phyloP scores from a whole-genome alignment of 2,329 filamentous ascomycete genomes.

The Talaromyces sp. region DNA sequence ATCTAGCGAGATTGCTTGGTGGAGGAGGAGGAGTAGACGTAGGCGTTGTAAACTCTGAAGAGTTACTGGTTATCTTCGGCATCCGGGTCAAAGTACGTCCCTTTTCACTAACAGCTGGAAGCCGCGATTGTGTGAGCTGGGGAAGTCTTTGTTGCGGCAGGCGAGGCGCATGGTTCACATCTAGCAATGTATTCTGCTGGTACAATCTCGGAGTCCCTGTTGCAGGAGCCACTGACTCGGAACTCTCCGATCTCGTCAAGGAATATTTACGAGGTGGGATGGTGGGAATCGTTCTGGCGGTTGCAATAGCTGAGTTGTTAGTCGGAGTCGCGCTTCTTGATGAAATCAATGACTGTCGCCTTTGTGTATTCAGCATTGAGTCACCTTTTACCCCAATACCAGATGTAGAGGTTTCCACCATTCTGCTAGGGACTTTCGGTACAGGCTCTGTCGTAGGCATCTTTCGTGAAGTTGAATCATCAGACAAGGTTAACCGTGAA shows the following conservation, averaged over 20 bases:
- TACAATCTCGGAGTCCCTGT: not conserved
- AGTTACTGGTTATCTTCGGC: conserved; percentile 6
- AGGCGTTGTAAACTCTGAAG: not conserved
- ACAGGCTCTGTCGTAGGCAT: not conserved
- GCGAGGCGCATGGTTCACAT: not conserved
- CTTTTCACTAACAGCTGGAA: conserved; percentile 4
- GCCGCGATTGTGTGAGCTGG: conserved; percentile 9
- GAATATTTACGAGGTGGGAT: conserved; percentile 14
- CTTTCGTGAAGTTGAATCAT: not conserved
- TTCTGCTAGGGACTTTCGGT: not conserved
- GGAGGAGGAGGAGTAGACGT: not conserved
- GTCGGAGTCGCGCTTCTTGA: not conserved
- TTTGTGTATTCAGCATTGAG: not conserved
- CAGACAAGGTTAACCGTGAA: not conserved
- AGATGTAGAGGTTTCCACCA: not conserved
- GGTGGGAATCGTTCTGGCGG: not conserved
- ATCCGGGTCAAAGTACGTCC: not conserved
- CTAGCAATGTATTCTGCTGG: not conserved
- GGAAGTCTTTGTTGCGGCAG: not conserved
- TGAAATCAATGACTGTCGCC: conserved; percentile 7
- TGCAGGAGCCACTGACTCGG: not conserved
- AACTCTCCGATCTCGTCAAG: conserved; percentile 1
- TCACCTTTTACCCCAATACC: not conserved
- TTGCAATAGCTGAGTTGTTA: not conserved
- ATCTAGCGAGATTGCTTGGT: conserved; percentile 6